Conservation (phyloP, 176 grass and related monocot species). For the Carex cristatella region DNA sequence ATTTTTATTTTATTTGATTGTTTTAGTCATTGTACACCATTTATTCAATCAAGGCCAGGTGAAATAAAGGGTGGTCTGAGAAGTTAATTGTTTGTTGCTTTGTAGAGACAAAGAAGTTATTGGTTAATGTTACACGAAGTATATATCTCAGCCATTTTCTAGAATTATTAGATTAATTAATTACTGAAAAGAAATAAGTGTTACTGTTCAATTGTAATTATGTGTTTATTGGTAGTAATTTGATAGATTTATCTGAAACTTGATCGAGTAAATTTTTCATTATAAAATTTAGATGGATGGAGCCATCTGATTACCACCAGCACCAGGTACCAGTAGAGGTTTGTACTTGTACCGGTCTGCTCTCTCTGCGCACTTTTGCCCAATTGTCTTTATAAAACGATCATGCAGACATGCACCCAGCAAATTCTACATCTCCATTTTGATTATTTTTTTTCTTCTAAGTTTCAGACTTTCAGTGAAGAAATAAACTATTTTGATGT, state of each 20-base stretch:
- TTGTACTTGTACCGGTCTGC: background rate
- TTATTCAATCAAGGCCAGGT: slow-evolving; percentile 3
- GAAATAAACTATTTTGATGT: no score
- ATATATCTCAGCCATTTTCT: background rate
- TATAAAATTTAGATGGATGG: background rate
- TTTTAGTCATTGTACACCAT: slow-evolving; percentile 5
- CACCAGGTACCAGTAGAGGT: background rate
- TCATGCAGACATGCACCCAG: background rate
- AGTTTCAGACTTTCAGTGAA: no score
- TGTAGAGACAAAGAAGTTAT: background rate
- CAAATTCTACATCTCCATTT: background rate
- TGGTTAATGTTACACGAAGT: background rate
- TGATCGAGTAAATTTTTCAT: background rate
- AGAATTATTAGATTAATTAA: background rate
- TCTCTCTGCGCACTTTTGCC: background rate
- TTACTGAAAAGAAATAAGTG: background rate
- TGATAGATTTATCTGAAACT: background rate
- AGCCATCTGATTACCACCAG: background rate
- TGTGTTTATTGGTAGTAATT: background rate
- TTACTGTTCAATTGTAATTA: background rate
- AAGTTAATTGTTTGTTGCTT: background rate
- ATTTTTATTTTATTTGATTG: slow-evolving; percentile 23
- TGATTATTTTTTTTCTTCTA: background rate
- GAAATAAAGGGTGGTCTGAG: background rate
- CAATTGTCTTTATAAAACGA: no score